phyloP scores from a whole-genome alignment of 306 rosid species.

The Pterocarpus macrocarpus region DNA sequence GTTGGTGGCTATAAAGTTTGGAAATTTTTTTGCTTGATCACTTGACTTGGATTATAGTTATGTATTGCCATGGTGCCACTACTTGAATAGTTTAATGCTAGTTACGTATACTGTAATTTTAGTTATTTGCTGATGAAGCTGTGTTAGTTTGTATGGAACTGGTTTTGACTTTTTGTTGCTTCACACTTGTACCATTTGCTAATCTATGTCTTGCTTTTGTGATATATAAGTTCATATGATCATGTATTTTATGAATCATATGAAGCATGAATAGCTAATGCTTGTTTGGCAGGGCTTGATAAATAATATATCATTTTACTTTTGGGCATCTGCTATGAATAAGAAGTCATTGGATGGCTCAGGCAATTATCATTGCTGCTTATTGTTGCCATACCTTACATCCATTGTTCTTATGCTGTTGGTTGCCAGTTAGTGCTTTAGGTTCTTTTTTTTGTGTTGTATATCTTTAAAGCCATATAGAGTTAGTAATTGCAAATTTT shows the following conservation, averaged over 20 bases:
- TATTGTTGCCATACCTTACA: background rate
- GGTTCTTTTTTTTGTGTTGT: background rate
- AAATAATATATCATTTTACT: background rate
- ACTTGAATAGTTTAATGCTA: constrained; percentile 11
- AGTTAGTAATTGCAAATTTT: background rate
- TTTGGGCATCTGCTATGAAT: background rate
- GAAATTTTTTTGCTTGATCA: constrained; percentile 18
- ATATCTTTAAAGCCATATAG: constrained; percentile 7
- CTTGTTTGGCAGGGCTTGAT: constrained; percentile 16
- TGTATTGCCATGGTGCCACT: background rate
- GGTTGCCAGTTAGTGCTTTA: constrained; percentile 3
- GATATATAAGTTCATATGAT: background rate
- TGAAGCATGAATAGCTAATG: background rate
- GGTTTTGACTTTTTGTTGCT: background rate
- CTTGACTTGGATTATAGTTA: constrained; percentile 3
- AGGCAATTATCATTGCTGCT: background rate
- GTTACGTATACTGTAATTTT: constrained; percentile 7
- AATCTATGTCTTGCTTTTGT: constrained; percentile 25
- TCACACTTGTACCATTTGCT: background rate
- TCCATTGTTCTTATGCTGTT: constrained; percentile 15
- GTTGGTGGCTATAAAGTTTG: background rate
- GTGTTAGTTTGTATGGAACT: background rate
- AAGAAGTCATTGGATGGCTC: constrained; percentile 18
- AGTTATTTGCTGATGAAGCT: constrained; percentile 15
- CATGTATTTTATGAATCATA: background rate